These are phyloP conservation scores for Carex littledalei DNA, from an alignment of 176 grass and related monocot genomes.

Conservation along the genomic window DNA sequence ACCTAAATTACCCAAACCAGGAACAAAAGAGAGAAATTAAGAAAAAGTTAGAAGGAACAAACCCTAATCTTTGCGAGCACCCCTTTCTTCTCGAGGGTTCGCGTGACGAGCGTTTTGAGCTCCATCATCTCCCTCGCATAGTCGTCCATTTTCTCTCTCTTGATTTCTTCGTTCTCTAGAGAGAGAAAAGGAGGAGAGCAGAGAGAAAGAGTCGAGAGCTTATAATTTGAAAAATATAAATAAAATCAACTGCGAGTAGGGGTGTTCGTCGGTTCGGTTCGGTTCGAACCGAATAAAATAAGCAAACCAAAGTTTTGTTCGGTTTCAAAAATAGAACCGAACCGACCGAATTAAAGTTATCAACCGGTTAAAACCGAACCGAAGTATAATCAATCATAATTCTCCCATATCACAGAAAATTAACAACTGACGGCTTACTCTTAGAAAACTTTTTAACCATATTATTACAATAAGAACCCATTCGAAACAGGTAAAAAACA, in stretches of 20 bases:
- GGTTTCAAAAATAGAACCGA: no score
- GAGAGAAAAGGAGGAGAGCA: not conserved
- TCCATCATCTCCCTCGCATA: constrained; percentile 98
- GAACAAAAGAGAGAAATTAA: not conserved
- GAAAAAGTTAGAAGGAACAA: not conserved
- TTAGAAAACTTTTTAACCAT: no score
- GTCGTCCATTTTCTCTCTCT: constrained; percentile 55
- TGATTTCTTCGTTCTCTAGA: not conserved
- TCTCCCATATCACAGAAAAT: no score
- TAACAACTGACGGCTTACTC: no score
- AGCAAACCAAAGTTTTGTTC: no score
- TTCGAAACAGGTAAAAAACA: no score
- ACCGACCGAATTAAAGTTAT: no score
- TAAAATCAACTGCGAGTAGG: not conserved
- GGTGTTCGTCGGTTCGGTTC: no score
- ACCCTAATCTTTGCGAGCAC: constrained; percentile 95
- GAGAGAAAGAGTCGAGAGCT: not conserved
- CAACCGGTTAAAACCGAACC: no score
- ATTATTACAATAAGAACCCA: no score
- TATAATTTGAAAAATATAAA: not conserved
- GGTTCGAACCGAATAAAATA: no score
- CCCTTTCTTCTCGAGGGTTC: constrained; percentile 93
- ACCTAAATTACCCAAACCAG: not conserved
- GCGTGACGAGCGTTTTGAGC: constrained; percentile 92
- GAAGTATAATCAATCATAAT: no score